phyloP scores from a whole-genome alignment of 345 rosid genomes.

The Arabis hirsuta region DNA sequence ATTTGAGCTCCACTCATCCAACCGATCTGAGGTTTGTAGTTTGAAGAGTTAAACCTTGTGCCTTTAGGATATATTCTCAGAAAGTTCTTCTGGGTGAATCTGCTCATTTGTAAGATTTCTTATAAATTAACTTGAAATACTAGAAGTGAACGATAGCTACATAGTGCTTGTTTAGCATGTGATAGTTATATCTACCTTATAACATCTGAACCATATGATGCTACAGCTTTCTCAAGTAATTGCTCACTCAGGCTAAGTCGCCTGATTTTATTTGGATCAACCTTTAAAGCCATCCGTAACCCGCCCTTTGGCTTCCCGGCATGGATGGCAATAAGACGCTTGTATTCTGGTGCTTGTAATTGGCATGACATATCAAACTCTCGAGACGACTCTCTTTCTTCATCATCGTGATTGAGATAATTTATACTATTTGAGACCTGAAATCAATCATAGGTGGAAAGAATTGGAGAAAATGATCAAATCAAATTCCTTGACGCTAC shows the following conservation, averaged over 20 bases:
- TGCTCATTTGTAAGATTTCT: slow-evolving; percentile 16
- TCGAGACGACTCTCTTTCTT: slow-evolving; percentile 26
- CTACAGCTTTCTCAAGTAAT: slow-evolving; percentile 49
- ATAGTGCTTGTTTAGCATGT: background rate
- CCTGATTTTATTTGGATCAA: slow-evolving; percentile 45
- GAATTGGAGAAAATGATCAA: background rate
- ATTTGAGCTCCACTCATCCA: slow-evolving; percentile 90
- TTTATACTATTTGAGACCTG: slow-evolving; percentile 31
- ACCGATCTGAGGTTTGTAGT: slow-evolving; percentile 60
- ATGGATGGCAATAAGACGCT: slow-evolving; percentile 46
- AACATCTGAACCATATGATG: slow-evolving; percentile 42
- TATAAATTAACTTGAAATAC: slow-evolving; percentile 6
- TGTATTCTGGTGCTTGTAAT: slow-evolving; percentile 45
- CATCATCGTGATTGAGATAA: slow-evolving; percentile 33
- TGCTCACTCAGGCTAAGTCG: slow-evolving; percentile 50
- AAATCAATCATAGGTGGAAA: background rate
- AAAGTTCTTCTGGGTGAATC: slow-evolving; percentile 59
- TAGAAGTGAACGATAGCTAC: slow-evolving; percentile 10
- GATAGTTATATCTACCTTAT: slow-evolving; percentile 34
- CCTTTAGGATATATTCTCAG: slow-evolving; percentile 67
- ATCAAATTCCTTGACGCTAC: slow-evolving; percentile 2
- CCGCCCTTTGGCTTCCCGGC: slow-evolving; percentile 49
- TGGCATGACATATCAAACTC: slow-evolving; percentile 39
- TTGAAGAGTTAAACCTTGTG: slow-evolving; percentile 61
- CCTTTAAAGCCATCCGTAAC: slow-evolving; percentile 41